phyloP scores from a whole-genome alignment of 1,284 basidiomycete species.

The Anthracocystis panici-leucophaei region DNA sequence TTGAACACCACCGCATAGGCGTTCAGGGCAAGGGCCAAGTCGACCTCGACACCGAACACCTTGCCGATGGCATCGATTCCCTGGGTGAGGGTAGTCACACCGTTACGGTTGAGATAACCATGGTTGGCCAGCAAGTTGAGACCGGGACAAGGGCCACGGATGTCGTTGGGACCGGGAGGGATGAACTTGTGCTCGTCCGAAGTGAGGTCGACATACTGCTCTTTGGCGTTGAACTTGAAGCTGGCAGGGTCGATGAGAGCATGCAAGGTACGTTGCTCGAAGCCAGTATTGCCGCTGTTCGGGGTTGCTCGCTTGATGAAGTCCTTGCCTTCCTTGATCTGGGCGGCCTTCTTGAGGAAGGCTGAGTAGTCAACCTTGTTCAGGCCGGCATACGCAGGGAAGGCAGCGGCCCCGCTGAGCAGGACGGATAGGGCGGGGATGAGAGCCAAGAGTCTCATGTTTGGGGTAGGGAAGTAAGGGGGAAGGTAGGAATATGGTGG shows the following conservation, averaged over 20 bases:
- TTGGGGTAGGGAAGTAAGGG: constrained; percentile 4
- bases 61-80: constrained; percentile 53
- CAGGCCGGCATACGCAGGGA: constrained; percentile 37
- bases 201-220: constrained; percentile 49
- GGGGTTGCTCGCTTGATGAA: constrained; percentile 16
- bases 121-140: constrained; percentile 58
- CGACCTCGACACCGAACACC: constrained; percentile 51
- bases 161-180: constrained; percentile 52
- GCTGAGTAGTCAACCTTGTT: constrained; percentile 35
- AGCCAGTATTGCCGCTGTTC: constrained; percentile 17
- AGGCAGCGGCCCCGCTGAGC: constrained; percentile 36
- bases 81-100: constrained; percentile 49
- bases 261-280: constrained; percentile 35
- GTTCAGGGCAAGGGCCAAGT: constrained; percentile 46
- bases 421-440: constrained; percentile 22
- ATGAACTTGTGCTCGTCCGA: constrained; percentile 58
- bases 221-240: constrained; percentile 52
- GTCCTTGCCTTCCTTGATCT: constrained; percentile 40
- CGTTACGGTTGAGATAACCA: constrained; percentile 55
- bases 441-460: constrained; percentile 28
- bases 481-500: constrained; percentile 9
- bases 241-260: constrained; percentile 48
- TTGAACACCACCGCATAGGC: constrained; percentile 60
- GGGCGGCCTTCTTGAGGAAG: constrained; percentile 39
- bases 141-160: constrained; percentile 59